These are phyloP conservation scores for Cladorrhinum sp. DNA, from an alignment of 2,329 filamentous ascomycete species.

Conservation along the genomic window DNA sequence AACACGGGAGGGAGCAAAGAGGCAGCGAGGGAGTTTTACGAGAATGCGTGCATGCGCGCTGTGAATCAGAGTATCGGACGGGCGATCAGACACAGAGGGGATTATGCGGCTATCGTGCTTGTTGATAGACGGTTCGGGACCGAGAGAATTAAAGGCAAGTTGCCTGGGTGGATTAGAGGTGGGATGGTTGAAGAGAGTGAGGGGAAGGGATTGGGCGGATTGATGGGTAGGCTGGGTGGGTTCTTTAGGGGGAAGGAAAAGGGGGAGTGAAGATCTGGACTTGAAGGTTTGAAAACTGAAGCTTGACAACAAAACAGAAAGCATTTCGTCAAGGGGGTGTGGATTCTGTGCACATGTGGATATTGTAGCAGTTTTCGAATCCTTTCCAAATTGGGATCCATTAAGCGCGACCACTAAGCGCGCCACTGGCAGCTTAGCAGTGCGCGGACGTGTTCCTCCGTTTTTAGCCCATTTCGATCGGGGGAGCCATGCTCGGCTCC, in stretches of 20 bases:
- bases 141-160: conserved; percentile 68
- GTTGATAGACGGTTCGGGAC: conserved; percentile 77
- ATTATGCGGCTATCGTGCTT: conserved; percentile 89
- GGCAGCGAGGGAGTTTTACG: conserved; percentile 75
- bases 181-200: conserved; percentile 57
- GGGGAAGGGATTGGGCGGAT: conserved; percentile 49
- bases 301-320: no score
- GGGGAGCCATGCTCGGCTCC: no score
- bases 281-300: no score
- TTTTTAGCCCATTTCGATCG: no score
- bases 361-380: no score
- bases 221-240: conserved; percentile 55
- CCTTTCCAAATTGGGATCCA: no score
- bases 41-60: conserved; percentile 93
- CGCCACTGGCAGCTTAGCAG: no score
- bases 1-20: conserved; percentile 45
- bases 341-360: no score
- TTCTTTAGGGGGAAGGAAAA: conserved; percentile 60
- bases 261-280: no score
- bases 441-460: no score
- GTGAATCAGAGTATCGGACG: conserved; percentile 96
- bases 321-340: no score
- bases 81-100: conserved; percentile 80
- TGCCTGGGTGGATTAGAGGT: conserved; percentile 84
- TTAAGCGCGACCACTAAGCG: no score